A percentile compares a stretch with the other conserved stretches of the same genome.
Evolutionary conservation across 1,284 basidiomycete species (phyloP).

Genomic region (Phylloboletellus chloephorus): DNA sequence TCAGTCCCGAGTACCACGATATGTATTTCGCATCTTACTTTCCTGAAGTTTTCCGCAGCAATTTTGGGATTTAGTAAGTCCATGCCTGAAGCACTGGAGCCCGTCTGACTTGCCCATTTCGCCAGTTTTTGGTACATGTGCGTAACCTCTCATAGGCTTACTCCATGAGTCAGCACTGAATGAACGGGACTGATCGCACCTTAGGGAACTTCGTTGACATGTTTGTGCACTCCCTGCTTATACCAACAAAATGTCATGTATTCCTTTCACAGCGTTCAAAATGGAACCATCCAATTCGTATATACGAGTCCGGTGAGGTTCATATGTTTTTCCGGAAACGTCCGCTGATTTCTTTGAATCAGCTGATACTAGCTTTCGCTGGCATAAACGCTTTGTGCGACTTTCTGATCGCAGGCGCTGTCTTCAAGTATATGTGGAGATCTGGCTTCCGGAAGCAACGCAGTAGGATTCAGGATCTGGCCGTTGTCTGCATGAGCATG

Average conservation of each 20-base stretch:
- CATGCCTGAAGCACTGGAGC: background rate
- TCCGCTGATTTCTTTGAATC: background rate
- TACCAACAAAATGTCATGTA: background rate
- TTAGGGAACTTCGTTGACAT: slow-evolving; percentile 6
- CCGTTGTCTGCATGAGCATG: slow-evolving; percentile 13
- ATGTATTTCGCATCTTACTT: background rate
- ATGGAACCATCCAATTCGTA: slow-evolving; percentile 4
- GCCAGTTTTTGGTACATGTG: slow-evolving; percentile 8
- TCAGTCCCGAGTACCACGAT: slow-evolving; percentile 5
- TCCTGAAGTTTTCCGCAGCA: slow-evolving; percentile 1
- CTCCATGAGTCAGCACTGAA: background rate
- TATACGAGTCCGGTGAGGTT: slow-evolving; percentile 4
- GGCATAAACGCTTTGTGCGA: background rate
- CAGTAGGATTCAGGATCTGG: slow-evolving; percentile 13
- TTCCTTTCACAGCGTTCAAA: background rate
- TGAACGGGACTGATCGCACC: background rate
- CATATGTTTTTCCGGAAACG: too few species aligned
- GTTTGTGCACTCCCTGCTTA: slow-evolving; percentile 3
- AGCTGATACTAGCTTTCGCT: slow-evolving; percentile 8
- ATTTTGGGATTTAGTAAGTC: background rate
- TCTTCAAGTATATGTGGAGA: slow-evolving; percentile 17
- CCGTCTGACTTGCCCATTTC: background rate
- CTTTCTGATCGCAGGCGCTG: slow-evolving; percentile 6
- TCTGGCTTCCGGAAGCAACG: slow-evolving; percentile 12
- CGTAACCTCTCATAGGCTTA: background rate